Base-by-base conservation (phyloP, 192 early-diverging fungal species). In the Umbelopsis sp. region DNA sequence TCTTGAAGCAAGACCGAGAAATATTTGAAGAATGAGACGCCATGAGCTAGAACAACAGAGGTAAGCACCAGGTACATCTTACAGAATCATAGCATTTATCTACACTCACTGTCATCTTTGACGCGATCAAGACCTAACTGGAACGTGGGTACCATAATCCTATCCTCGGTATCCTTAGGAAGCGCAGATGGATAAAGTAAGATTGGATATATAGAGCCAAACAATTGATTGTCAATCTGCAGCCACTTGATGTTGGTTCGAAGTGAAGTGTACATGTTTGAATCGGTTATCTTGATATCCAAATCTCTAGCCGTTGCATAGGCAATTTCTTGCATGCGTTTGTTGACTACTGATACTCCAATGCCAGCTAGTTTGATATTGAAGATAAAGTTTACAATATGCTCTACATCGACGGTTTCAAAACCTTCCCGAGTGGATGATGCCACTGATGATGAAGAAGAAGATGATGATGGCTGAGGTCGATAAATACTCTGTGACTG, bases 181-280 rank as follows among this genome's bases (percentile, higher is more conserved):
- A 95, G 77, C 36, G 91, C 89, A 2, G 95, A 95, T 21, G 98
- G 98, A 71, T 97, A 98, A 10, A 99, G 73, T n/a, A 98, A 87
- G 41, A 99, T 97, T 0, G 96, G 95, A 45, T 91, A 94, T 6
- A 93, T 72, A 1, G 91, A 89, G 44, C 92, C 95, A 66, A 91
- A 91, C 3, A 97, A 80, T 78, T 99, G 97, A 82, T 98, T 99
- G 78, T 99, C 98, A 66, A 99, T 90, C 87, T 92, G 95, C 22
- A 97, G 72, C 97, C 97, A 99, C 59, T 95, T 91, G 21, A 95
- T 87, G 44, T 86, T 81, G 79, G 94, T 87, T 29, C 86, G 88
- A 24, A 92, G 66, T 17, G 91, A 91, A 81, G 93, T 92, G 77
- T 93, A 93, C 50, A 90, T 86, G 10, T 87, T 92, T 0, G 94